Base-by-base conservation (phyloP, 2,329 filamentous ascomycete species). In the Calonectria pteridis region DNA sequence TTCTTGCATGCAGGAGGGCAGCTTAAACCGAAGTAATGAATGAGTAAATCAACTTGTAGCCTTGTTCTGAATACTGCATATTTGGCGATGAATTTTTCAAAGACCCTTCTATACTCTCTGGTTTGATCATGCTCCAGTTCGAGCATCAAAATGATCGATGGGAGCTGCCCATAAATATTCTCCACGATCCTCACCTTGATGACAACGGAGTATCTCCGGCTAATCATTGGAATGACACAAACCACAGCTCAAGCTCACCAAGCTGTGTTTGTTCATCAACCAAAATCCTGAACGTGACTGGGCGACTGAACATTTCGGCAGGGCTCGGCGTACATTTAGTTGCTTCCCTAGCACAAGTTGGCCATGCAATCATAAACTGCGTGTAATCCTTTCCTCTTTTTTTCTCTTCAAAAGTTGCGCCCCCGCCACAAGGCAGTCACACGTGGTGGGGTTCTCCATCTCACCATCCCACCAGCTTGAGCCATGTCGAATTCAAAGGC, bases 401-500 rank as follows among this genome's bases (percentile, higher is more conserved):
- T 50, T 68, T 40, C 20, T 35, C 31, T 23, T 33, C 31, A 55
- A 49, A 49, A 63, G 33, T 63, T 43, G 49, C 53, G 62, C 33
- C 33, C 64, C 63, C 64, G 51, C 69, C 31, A 50, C 58, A 28
- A 35, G 59, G 31, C 55, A 62, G 55, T 62, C 55, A 62, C 35
- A 62, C 33, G 67, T 76, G 55, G 79, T 77, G 77, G 77, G 76
- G 77, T 74, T 67, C 33, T n/a, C 53, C 68, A 62, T 76, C 72
- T 65, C 69, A 71, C 73, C 67, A 62, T 76, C 69, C 55, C 71
- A 69, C 73, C 67, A 46, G 28, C 31, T 67, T 53, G 73, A 71
- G 67, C 79, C 83, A 91, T 91, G 89, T 87, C 89, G 51, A 84
- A 84, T 75, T 83, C 87, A 82, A 98, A 98, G 86, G 90, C 93